Conservation (phyloP, 192 early-diverging fungal species). For the Gryganskiella cystojenkinii region DNA sequence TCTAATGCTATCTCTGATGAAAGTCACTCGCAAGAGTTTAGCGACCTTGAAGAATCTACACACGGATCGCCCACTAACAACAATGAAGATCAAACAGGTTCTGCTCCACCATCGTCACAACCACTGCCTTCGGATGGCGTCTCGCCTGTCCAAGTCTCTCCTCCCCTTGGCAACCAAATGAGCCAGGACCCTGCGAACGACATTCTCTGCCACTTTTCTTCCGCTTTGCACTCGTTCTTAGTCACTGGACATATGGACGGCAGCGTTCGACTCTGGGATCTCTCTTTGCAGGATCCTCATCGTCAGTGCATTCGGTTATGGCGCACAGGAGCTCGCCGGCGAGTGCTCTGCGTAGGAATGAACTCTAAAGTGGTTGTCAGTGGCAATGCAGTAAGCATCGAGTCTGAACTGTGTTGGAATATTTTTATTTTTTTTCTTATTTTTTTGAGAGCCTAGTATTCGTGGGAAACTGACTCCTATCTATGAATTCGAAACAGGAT, state of each 20-base stretch:
- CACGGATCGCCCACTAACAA: not conserved
- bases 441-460: not conserved
- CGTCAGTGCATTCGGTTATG: constrained; percentile 51
- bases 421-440: not conserved
- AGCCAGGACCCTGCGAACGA: constrained; percentile 26
- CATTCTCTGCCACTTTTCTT: constrained; percentile 56
- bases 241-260: constrained; percentile 62
- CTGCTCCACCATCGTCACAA: not conserved
- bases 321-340: constrained; percentile 52
- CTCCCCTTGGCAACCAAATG: not conserved
- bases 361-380: constrained; percentile 55
- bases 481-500: too few species aligned
- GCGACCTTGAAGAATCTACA: not conserved
- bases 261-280: constrained; percentile 57
- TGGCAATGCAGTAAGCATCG: constrained; percentile 30
- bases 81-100: not conserved
- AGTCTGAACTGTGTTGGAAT: not conserved
- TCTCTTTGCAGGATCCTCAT: constrained; percentile 14
- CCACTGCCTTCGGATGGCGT: too few species aligned
- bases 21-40: not conserved
- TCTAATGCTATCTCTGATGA: not conserved
- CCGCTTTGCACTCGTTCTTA: constrained; percentile 38
- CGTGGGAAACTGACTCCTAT: too few species aligned
- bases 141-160: too few species aligned
- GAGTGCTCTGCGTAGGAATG: constrained; percentile 62